Percentiles rank a stretch among this genome's conserved stretches.
Conservation (phyloP, 345 rosid species). For the Eucalyptus cloeziana region DNA sequence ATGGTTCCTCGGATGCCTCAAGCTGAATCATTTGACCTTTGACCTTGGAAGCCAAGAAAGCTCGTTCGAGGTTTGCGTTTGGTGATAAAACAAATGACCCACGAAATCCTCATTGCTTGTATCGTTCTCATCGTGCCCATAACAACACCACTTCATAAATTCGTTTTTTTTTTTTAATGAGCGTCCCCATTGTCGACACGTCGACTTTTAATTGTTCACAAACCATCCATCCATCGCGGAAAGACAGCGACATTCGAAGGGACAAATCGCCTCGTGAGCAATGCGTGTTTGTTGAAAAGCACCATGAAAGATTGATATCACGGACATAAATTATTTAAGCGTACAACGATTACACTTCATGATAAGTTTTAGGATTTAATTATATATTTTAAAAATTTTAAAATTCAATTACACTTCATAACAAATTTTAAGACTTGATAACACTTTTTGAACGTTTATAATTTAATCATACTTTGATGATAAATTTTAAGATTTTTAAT, state of each 20-base stretch:
- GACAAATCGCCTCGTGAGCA: background rate
- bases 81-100: background rate
- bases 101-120: background rate
- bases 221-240: background rate
- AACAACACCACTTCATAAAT: background rate
- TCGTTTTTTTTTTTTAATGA: accelerated
- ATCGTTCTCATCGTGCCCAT: background rate
- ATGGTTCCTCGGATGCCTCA: background rate
- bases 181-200: background rate
- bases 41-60: background rate
- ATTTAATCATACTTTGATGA: accelerated
- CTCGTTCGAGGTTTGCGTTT: background rate
- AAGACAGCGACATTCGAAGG: background rate
- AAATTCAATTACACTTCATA: accelerated
- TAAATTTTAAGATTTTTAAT: too few species aligned
- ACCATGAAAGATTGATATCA: background rate
- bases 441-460: accelerated
- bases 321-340: too few species aligned
- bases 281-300: background rate
- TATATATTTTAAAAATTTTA: too few species aligned
- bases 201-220: background rate
- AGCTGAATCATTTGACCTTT: background rate
- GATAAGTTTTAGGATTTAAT: accelerated
- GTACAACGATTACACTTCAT: accelerated
- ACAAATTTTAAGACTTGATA: accelerated